Percentiles rank a stretch among this genome's conserved stretches.
Conservation (phyloP, 352 stramenopile species). For the Phytophthora parvispora region DNA sequence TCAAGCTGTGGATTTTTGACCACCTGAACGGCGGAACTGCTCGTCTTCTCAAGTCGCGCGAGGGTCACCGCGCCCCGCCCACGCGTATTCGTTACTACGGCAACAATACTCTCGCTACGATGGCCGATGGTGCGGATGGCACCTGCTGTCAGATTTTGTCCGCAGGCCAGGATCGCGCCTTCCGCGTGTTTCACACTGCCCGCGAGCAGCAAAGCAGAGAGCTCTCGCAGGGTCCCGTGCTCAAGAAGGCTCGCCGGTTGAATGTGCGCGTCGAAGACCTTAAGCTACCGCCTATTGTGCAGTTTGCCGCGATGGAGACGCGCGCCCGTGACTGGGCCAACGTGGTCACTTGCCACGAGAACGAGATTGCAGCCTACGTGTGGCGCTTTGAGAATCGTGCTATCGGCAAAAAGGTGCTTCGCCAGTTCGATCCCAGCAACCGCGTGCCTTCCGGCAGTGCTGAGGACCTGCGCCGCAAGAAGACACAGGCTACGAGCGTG, state of each 20-base stretch:
- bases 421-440: conserved; percentile 86
- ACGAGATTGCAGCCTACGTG: conserved; percentile 95
- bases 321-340: conserved; percentile 94
- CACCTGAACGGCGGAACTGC: conserved; percentile 79
- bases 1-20: conserved; percentile 97
- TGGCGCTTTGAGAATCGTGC: conserved; percentile 94
- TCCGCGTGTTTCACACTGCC: conserved; percentile 94
- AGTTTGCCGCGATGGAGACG: conserved; percentile 93
- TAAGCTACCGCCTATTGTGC: conserved; percentile 93
- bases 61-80: conserved; percentile 88
- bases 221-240: conserved; percentile 91
- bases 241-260: conserved; percentile 94
- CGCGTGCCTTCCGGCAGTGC: conserved; percentile 64
- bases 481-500: conserved; percentile 76
- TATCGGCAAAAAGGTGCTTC: conserved; percentile 95
- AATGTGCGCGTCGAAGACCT: conserved; percentile 88
- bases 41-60: conserved; percentile 91
- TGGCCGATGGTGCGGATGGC: conserved; percentile 87
- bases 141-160: conserved; percentile 93
- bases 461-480: conserved; percentile 72
- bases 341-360: conserved; percentile 96
- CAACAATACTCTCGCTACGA: conserved; percentile 88
- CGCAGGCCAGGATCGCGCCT: conserved; percentile 90
- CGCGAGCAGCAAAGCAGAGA: conserved; percentile 92
- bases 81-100: conserved; percentile 93